Percentiles rank a stretch among this genome's conserved stretches.
Evolutionary conservation across 352 stramenopile genomes (phyloP).

Genomic region (Thraustochytrium sp.): DNA sequence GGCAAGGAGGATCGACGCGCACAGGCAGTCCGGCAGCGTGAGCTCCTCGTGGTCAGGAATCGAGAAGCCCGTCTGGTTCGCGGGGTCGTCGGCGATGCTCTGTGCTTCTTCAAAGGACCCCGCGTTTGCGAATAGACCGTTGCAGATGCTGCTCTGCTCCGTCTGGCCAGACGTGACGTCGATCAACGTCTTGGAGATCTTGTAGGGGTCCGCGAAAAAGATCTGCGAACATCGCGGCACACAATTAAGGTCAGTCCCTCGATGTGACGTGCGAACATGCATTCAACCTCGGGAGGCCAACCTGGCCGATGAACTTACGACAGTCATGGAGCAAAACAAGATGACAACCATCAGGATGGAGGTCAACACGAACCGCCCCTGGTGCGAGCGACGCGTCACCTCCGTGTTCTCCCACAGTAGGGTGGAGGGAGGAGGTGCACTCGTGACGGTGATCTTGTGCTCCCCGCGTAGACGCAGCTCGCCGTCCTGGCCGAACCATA

Average conservation of each 20-base stretch:
- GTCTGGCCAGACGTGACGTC: background rate
- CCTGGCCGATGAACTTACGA: too few species aligned
- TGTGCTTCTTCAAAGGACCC: background rate
- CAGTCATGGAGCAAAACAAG: background rate
- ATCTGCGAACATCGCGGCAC: too few species aligned
- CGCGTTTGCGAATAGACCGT: background rate
- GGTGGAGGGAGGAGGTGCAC: background rate
- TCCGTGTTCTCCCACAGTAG: slow-evolving; percentile 28
- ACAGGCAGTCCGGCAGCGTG: slow-evolving; percentile 13
- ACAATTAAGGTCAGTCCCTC: too few species aligned
- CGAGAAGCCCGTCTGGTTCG: background rate
- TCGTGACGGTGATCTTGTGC: background rate
- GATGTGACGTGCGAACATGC: too few species aligned
- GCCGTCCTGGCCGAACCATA: background rate
- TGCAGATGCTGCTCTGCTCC: background rate
- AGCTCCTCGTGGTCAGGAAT: background rate
- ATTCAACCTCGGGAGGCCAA: too few species aligned
- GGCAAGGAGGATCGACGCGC: background rate
- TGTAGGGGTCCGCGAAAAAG: background rate
- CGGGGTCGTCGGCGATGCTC: background rate
- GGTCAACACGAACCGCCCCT: background rate
- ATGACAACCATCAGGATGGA: slow-evolving; percentile 8
- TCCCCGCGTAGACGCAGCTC: background rate
- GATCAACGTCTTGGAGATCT: background rate
- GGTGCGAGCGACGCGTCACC: background rate